phyloP scores from a whole-genome alignment of 73 alveolate species.

The Symbiodinium pilosum region DNA sequence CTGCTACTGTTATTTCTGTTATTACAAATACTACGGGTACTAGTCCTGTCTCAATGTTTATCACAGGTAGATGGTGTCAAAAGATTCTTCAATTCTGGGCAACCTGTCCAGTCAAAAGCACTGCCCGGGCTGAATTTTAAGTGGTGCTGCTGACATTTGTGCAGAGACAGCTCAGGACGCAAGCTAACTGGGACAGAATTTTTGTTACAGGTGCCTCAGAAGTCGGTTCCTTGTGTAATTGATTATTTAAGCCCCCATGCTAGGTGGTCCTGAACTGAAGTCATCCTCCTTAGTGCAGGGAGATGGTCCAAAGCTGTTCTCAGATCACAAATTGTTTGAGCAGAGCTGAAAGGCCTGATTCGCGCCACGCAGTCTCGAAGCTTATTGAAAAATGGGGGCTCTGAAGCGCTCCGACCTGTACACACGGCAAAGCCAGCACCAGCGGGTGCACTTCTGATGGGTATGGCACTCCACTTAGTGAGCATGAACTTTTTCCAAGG shows the following conservation, averaged over 20 bases:
- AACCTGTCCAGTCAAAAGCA: neutral
- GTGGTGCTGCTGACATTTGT: slow-evolving; percentile 15
- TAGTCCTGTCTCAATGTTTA: no score
- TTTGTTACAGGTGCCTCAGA: neutral
- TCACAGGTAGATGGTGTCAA: no score
- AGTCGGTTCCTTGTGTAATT: no score
- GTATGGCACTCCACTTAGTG: neutral
- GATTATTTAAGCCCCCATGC: neutral
- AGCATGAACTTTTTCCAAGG: no score
- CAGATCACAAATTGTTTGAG: neutral
- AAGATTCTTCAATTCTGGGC: slow-evolving; percentile 5
- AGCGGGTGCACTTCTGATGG: neutral
- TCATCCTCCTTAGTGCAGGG: neutral
- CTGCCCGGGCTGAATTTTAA: slow-evolving; percentile 6
- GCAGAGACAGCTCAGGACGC: neutral
- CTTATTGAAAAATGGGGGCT: neutral
- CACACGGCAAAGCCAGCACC: neutral
- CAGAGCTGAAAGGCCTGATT: slow-evolving; percentile 25
- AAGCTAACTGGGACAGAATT: neutral
- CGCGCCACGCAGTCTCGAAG: neutral
- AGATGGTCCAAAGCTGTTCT: neutral
- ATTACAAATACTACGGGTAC: no score
- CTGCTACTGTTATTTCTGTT: no score
- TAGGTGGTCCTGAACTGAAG: neutral
- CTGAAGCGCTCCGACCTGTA: neutral